These are phyloP conservation scores for Orbilia oligospora DNA, from an alignment of 2,329 filamentous ascomycete species.

Conservation along the genomic window DNA sequence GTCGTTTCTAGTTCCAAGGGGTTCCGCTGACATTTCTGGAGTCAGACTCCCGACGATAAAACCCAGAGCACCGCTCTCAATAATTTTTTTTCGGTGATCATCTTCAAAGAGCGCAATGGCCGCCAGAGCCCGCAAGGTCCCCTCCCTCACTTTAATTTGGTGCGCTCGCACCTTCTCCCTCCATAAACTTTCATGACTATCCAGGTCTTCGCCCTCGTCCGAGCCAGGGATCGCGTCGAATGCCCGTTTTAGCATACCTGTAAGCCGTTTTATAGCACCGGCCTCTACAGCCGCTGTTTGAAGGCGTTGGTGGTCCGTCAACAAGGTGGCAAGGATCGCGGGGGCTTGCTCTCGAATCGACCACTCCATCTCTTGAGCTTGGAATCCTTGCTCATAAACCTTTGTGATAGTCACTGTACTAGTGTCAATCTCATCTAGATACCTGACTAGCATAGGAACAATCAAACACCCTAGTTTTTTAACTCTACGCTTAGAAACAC, in stretches of 20 bases:
- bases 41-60: constrained; percentile 88
- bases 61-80: constrained; percentile 83
- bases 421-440: constrained; percentile 73
- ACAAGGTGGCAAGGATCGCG: constrained; percentile 80
- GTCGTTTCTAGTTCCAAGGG: background rate
- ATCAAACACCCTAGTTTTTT: constrained; percentile 77
- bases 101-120: constrained; percentile 86
- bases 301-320: constrained; percentile 82
- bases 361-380: constrained; percentile 68
- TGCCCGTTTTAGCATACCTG: constrained; percentile 76
- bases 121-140: constrained; percentile 82
- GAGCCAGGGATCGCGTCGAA: constrained; percentile 70
- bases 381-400: constrained; percentile 67
- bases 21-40: constrained; percentile 69
- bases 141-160: constrained; percentile 81
- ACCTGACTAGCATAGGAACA: constrained; percentile 78
- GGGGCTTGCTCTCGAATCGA: constrained; percentile 79
- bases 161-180: constrained; percentile 71
- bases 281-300: constrained; percentile 86
- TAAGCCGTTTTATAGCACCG: constrained; percentile 74
- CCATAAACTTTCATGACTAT: constrained; percentile 73
- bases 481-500: constrained; percentile 77
- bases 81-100: constrained; percentile 83
- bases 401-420: constrained; percentile 67
- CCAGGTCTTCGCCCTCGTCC: constrained; percentile 69